These are phyloP conservation scores for Paulownia fortunei DNA, from an alignment of 257 asterid genomes.

Conservation along the genomic window DNA sequence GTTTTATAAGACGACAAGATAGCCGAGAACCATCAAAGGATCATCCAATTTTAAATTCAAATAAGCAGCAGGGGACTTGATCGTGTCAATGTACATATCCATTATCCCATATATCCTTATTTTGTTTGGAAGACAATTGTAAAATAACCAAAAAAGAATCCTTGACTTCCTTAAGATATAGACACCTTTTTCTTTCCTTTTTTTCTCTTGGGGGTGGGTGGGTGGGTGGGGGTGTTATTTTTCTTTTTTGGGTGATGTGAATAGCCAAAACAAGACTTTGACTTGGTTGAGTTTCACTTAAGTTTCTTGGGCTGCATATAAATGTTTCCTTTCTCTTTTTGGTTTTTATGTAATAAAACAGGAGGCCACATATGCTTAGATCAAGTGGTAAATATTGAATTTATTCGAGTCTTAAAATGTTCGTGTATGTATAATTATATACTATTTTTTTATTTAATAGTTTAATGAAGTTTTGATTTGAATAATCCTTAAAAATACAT, in stretches of 20 bases:
- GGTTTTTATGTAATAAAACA: too few species aligned
- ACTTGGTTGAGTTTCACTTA: not conserved
- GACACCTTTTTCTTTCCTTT: not conserved
- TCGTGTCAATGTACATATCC: not conserved
- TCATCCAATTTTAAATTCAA: not conserved
- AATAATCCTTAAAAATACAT: not conserved
- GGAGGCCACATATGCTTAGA: too few species aligned
- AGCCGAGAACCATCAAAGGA: not conserved
- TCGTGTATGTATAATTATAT: too few species aligned
- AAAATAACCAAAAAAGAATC: not conserved
- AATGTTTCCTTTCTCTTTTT: not conserved
- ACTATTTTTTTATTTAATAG: too few species aligned
- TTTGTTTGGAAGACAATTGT: not conserved
- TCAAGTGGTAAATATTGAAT: too few species aligned
- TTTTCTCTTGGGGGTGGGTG: too few species aligned
- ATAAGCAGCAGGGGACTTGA: not conserved
- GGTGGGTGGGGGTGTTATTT: too few species aligned
- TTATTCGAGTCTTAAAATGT: too few species aligned
- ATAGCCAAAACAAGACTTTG: not conserved
- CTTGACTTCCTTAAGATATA: not conserved
- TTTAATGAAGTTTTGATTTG: too few species aligned
- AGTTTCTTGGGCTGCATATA: not conserved
- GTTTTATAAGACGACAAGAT: not conserved
- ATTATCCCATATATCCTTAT: not conserved
- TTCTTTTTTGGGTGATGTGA: not conserved